Percentiles rank a stretch among this genome's conserved stretches.
Evolutionary conservation across 306 rosid genomes (phyloP).

Genomic region (Geum urbanum): DNA sequence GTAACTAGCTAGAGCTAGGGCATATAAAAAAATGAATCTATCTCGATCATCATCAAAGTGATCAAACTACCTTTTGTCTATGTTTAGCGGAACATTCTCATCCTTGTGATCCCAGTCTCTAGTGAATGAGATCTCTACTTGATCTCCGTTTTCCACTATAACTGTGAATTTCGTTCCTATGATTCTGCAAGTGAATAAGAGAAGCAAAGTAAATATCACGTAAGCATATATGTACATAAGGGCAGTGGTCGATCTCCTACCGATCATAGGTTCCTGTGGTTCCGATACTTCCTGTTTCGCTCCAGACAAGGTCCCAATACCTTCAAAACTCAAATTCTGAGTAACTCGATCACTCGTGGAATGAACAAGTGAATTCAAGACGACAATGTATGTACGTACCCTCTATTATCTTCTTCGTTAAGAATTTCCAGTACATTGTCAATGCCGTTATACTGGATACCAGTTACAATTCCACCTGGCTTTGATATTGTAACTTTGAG

Average conservation of each 20-base stretch:
- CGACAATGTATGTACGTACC: conserved; percentile 27
- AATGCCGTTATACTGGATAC: conserved; percentile 51
- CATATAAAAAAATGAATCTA: too few species aligned
- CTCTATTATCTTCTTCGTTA: conserved; percentile 57
- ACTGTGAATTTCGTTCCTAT: conserved; percentile 55
- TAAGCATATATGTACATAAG: background rate
- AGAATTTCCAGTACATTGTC: conserved; percentile 74
- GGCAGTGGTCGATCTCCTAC: conserved; percentile 27
- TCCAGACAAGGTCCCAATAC: conserved; percentile 96
- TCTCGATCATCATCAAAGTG: too few species aligned
- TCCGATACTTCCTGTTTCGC: conserved; percentile 41
- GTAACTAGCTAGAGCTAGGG: too few species aligned
- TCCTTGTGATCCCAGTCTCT: conserved; percentile 67
- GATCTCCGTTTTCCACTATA: conserved; percentile 65
- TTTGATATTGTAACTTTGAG: conserved; percentile 62
- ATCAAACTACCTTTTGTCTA: conserved; percentile 92
- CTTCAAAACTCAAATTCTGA: conserved; percentile 25
- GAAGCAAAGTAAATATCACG: background rate
- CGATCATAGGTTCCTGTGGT: conserved; percentile 63
- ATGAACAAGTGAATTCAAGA: background rate
- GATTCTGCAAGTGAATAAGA: conserved; percentile 43
- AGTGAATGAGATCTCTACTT: conserved; percentile 79
- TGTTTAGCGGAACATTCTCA: conserved; percentile 66
- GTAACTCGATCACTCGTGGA: background rate
- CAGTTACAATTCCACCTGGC: conserved; percentile 68